Evolutionary conservation across 2,329 filamentous ascomycete genomes (phyloP).

Genomic region (Moelleriella libera): DNA sequence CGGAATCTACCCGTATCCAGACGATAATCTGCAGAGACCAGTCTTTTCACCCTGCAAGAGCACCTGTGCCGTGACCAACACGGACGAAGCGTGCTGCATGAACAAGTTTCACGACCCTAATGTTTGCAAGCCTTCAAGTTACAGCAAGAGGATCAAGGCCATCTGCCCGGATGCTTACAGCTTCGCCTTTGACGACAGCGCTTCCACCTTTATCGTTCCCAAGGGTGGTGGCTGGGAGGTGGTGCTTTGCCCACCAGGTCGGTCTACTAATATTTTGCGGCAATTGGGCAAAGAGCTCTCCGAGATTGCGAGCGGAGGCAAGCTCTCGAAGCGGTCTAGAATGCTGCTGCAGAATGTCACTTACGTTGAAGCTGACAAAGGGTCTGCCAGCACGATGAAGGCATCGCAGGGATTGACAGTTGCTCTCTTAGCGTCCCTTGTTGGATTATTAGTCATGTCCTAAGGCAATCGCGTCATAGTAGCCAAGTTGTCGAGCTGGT

Average conservation of each 20-base stretch:
- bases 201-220: slow-evolving; percentile 47
- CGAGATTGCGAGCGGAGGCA: slow-evolving; percentile 27
- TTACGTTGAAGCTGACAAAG: slow-evolving; percentile 18
- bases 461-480: neutral
- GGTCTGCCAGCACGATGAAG: slow-evolving; percentile 9
- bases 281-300: slow-evolving; percentile 35
- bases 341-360: slow-evolving; percentile 17
- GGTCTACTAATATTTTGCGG: slow-evolving; percentile 44
- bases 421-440: slow-evolving; percentile 1
- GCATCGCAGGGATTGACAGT: slow-evolving; percentile 6
- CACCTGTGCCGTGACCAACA: slow-evolving; percentile 56
- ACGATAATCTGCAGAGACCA: slow-evolving; percentile 56
- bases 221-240: slow-evolving; percentile 65
- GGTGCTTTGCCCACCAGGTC: slow-evolving; percentile 56
- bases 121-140: slow-evolving; percentile 51
- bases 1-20: slow-evolving; percentile 69
- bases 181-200: slow-evolving; percentile 50
- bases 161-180: slow-evolving; percentile 79
- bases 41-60: slow-evolving; percentile 66
- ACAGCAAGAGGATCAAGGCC: slow-evolving; percentile 55
- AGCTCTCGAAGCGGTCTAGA: slow-evolving; percentile 18
- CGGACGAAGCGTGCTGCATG: slow-evolving; percentile 60
- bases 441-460: neutral
- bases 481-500: too few relatives aligned
- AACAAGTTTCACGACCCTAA: slow-evolving; percentile 50